Conservation (phyloP, 2,329 filamentous ascomycete genomes). For the Aspergillus pseudotamarii region DNA sequence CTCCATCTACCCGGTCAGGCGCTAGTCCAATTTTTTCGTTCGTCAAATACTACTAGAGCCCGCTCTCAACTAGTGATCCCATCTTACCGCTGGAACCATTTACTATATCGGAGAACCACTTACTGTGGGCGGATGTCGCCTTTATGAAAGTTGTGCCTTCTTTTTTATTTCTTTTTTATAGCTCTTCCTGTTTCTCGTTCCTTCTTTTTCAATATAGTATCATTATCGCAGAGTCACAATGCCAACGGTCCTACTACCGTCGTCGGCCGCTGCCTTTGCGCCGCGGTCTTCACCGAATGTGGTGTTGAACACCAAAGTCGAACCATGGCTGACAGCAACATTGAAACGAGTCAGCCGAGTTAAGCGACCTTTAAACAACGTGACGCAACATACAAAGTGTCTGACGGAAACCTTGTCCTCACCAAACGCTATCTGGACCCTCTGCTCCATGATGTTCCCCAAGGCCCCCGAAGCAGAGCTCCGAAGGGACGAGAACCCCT, state of each 20-base stretch:
- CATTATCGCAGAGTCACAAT: constrained; percentile 63
- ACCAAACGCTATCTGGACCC: constrained; percentile 87
- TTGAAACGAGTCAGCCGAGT: constrained; percentile 95
- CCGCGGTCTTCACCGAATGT: constrained; percentile 93
- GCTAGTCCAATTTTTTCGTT: constrained; percentile 4
- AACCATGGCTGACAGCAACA: constrained; percentile 95
- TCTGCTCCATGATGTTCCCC: constrained; percentile 89
- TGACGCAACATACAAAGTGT: constrained; percentile 92
- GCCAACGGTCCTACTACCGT: constrained; percentile 91
- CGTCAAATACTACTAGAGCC: constrained; percentile 3
- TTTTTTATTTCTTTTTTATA: constrained; percentile 39
- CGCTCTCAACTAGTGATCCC: constrained; percentile 1
- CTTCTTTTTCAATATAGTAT: constrained; percentile 30
- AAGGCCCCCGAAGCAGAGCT: constrained; percentile 86
- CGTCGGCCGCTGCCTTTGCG: constrained; percentile 94
- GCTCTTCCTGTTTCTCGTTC: constrained; percentile 44
- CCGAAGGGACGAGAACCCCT: constrained; percentile 76
- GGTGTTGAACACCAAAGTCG: constrained; percentile 86
- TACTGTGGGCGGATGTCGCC: constrained; percentile 44
- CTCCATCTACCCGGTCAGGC: constrained; percentile 11
- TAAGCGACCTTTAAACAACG: constrained; percentile 96
- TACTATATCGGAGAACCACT: constrained; percentile 15
- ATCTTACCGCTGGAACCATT: constrained; percentile 4
- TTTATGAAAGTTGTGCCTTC: constrained; percentile 36
- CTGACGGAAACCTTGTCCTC: constrained; percentile 92